These are phyloP conservation scores for Fraxinus sp. DNA, from an alignment of 305 asterid species.

Conservation along the genomic window DNA sequence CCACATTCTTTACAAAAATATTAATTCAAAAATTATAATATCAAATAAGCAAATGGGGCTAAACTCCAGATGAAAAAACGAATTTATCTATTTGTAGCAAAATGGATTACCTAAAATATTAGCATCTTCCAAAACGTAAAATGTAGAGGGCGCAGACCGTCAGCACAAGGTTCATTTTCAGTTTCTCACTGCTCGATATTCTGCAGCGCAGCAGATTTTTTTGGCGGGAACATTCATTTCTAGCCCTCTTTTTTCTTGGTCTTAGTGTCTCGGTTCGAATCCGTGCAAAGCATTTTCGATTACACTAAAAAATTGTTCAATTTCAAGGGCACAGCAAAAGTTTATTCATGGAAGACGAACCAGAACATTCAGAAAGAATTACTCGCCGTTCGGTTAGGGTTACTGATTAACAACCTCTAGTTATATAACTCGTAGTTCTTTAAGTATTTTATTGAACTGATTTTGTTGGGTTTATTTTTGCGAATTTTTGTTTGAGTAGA, in stretches of 20 bases:
- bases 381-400: conserved; percentile 78
- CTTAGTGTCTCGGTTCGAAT: not conserved
- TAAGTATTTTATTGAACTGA: conserved; percentile 17
- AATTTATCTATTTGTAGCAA: too few relatives aligned
- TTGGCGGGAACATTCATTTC: conserved; percentile 40
- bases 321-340: not conserved
- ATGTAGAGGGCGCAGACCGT: not conserved
- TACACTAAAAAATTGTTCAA: not conserved
- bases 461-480: conserved; percentile 16
- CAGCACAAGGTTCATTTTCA: not conserved
- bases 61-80: not conserved
- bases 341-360: conserved; percentile 67
- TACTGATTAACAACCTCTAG: not conserved
- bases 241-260: not conserved
- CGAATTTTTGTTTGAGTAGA: conserved; percentile 45
- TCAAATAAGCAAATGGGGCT: not conserved
- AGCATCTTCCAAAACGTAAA: too few relatives aligned
- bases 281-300: not conserved
- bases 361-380: conserved; percentile 44
- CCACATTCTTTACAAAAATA: too few relatives aligned
- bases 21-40: too few relatives aligned
- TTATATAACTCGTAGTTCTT: not conserved
- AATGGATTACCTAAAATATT: too few relatives aligned
- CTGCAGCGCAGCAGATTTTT: conserved; percentile 10
- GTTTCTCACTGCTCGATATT: not conserved